Conservation (phyloP, 148 eudicot genomes). For the Rhododendron simsii region DNA sequence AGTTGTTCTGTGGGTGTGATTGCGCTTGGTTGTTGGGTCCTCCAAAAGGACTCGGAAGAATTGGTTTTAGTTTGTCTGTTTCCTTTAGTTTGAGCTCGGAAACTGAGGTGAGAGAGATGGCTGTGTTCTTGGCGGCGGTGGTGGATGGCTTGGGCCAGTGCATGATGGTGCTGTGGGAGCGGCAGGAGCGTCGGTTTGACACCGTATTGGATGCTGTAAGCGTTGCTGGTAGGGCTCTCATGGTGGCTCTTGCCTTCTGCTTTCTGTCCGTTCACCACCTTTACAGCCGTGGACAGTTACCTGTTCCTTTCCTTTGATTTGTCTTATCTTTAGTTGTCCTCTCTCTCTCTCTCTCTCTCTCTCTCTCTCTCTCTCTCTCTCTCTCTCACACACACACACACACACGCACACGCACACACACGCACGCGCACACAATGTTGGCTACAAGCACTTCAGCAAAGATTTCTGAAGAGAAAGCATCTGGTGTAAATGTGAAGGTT, state of each 20-base stretch:
- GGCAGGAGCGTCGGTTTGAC: constrained; percentile 33
- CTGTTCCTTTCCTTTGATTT: constrained; percentile 16
- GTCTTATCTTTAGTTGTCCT: background rate
- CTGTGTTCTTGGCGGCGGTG: constrained; percentile 21
- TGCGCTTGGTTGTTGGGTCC: background rate
- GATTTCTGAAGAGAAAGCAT: too few species aligned
- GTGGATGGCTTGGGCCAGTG: constrained; percentile 23
- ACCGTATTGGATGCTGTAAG: constrained; percentile 30
- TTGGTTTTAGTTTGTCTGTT: background rate
- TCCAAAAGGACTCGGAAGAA: background rate
- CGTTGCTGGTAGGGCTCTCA: constrained; percentile 28
- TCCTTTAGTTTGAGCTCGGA: background rate
- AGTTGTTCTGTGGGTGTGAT: background rate
- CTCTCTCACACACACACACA: too few species aligned
- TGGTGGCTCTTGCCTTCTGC: constrained; percentile 38
- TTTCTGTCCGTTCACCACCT: constrained; percentile 27
- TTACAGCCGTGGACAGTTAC: constrained; percentile 7
- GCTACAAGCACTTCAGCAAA: too few species aligned
- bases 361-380: background rate
- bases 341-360: background rate
- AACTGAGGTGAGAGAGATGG: constrained; percentile 55
- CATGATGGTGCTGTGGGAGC: constrained; percentile 21
- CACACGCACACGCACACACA: too few species aligned
- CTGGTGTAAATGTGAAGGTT: too few species aligned
- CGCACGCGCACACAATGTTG: too few species aligned